Base-by-base conservation (phyloP, 2,329 filamentous ascomycete species). In the Claviceps maximensis region DNA sequence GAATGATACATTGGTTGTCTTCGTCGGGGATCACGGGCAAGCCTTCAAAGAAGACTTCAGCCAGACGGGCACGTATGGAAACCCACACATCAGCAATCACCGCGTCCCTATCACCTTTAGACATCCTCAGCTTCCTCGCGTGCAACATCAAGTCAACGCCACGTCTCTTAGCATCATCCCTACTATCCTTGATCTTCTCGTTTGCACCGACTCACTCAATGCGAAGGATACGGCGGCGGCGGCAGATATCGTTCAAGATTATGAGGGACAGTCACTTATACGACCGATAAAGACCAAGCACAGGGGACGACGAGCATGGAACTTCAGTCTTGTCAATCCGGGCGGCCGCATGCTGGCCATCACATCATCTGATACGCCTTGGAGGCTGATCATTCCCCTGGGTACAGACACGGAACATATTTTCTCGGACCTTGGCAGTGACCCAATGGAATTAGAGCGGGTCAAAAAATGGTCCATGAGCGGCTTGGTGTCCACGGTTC, bases 1-100 rank as follows among this genome's bases (percentile, higher is more conserved):
- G 3, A 62, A 67, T 41, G 63, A 67, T 49, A 68, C 66, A 0
- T 44, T 68, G n/a, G 57, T 67, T 7, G 57, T 68, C 2, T 61
- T 65, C 12, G 63, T 65, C 8, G 65, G 66, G 2, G 65, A 68
- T n/a, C 66, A 68, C n/a, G 66, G 65, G 1, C 59, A 64, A n/a
- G 66, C 65, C 0, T 58, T 68, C 36, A 60, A 62, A 0, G 66
- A 68, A 21, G 63, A 66, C 42, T 55, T 59, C 9, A 58, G 57
- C 25, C 63, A 64, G 19, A 63, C 62, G 7, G 53, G 52, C 23
- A 60, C 64, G 0, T 68, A 67, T 10, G 63, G 64, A 17, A 66
- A 68, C 50, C 53, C 56, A 33, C 63, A 66, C 51, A 55, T 67
- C 49, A 64, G 62, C 55, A 65, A 66, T 55, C 63, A 63, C 50